phyloP scores from a whole-genome alignment of 176 grass and related monocot genomes.

The Paspalum notatum region DNA sequence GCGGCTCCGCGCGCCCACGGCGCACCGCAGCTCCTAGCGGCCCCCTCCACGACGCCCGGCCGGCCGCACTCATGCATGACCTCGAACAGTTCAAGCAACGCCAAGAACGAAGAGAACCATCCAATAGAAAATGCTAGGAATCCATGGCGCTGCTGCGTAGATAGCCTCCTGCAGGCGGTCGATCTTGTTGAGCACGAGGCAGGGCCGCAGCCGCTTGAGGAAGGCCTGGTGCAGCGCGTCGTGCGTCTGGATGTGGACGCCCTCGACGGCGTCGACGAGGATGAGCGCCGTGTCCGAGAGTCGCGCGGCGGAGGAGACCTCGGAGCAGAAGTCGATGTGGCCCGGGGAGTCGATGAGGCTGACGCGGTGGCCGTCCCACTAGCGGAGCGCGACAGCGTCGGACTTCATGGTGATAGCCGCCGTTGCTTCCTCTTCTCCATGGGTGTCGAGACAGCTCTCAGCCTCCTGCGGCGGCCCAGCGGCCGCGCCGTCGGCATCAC shows the following conservation, averaged over 20 bases:
- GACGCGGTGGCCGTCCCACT: conserved; percentile 52
- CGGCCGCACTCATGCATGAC: too few relatives aligned
- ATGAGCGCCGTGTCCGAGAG: conserved; percentile 79
- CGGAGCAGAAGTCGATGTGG: conserved; percentile 93
- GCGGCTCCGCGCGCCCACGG: too few relatives aligned
- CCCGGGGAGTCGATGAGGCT: conserved; percentile 96
- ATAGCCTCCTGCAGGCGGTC: too few relatives aligned
- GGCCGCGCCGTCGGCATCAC: too few relatives aligned
- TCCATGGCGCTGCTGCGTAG: too few relatives aligned
- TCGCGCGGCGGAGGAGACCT: conserved; percentile 86
- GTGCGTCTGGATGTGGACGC: conserved; percentile 87
- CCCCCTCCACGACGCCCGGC: too few relatives aligned
- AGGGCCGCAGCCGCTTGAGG: conserved; percentile 76
- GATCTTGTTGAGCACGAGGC: conserved; percentile 95
- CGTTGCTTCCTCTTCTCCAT: conserved; percentile 95
- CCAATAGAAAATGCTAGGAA: too few relatives aligned
- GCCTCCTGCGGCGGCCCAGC: too few relatives aligned
- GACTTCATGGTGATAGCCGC: conserved; percentile 95
- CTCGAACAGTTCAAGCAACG: too few relatives aligned
- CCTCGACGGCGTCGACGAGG: conserved; percentile 83
- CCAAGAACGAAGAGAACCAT: too few relatives aligned
- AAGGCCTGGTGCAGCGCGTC: conserved; percentile 86
- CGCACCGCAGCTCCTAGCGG: too few relatives aligned
- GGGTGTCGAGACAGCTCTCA: too few relatives aligned
- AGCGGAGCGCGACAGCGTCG: conserved; percentile 57